Evolutionary conservation across 2,329 filamentous ascomycete species (phyloP), one percentile per base, ranked within the genome.

Genomic region (Colletotrichum sp.): DNA sequence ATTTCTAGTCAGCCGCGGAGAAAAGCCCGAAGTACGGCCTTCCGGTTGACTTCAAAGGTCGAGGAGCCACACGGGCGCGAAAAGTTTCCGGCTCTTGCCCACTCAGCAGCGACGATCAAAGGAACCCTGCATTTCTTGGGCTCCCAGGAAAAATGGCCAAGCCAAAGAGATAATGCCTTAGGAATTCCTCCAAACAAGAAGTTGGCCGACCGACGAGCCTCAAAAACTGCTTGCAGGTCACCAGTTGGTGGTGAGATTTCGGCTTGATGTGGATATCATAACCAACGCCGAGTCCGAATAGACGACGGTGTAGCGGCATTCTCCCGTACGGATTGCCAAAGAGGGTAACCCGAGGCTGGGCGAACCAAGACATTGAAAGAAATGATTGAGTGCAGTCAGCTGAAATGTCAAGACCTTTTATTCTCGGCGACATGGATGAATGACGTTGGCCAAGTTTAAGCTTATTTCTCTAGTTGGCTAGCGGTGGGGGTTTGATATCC

Each of bases 361-460:
- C 71, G 34, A 49, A 9, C 69, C 72, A 55, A 68, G 36, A 55
- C 30, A 12, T 21, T 28, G 28, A 12, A 15, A 4, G 32, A 16
- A 12, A 13, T 12, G 12, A 21, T 39, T 9, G 52, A 26, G 24
- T 26, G n/a, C 34, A 30, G 49, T 32, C n/a, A 69, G 64, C 64
- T 73, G 59, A 65, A 34, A 30, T 57, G 49, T 34, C 12, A 9
- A 59, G 69, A 73, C 74, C 71, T 55, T 74, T 69, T 36, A 30
- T 39, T 74, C 74, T 76, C 70, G 74, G 74, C 74, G 70, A 30
- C 74, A 76, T 69, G 74, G 74, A 16, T 65, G 39, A 4, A 74
- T 76, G 74, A 76, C 74, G 74, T 76, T 76, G 65, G 72, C 74
- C 74, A 76, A 76, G 74, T 76, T 76, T 76, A 74, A 74, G 74